Percentiles rank a stretch among this genome's conserved stretches.
Conservation (phyloP, 331 rosid species). For the Prunus yedoensis region DNA sequence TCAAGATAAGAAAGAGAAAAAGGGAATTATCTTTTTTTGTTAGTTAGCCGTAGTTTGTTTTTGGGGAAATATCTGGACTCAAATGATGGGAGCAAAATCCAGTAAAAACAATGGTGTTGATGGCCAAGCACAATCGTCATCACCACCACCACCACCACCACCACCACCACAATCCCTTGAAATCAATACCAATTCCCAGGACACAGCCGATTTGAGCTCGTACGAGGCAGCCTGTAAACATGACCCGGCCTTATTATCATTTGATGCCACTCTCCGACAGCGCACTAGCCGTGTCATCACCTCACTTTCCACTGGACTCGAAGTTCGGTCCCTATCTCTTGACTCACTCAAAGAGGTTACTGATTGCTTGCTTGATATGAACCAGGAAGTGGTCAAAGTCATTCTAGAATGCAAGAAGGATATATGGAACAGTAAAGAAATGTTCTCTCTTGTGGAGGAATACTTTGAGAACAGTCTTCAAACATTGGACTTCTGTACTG, state of each 20-base stretch:
- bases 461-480: conserved; percentile 70
- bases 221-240: conserved; percentile 69
- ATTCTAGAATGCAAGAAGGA: conserved; percentile 67
- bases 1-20: not conserved
- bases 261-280: conserved; percentile 60
- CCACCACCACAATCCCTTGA: conserved; percentile 15
- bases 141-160: not conserved
- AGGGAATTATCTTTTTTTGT: not conserved
- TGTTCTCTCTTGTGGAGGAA: conserved; percentile 59
- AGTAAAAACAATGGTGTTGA: conserved; percentile 45
- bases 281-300: conserved; percentile 63
- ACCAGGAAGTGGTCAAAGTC: conserved; percentile 68
- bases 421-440: conserved; percentile 60
- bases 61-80: not conserved
- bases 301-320: conserved; percentile 60
- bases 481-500: conserved; percentile 66
- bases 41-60: not conserved
- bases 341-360: conserved; percentile 70
- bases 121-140: conserved; percentile 23
- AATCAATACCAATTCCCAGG: conserved; percentile 41
- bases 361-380: conserved; percentile 66
- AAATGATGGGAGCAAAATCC: conserved; percentile 65
- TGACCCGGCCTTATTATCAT: conserved; percentile 59
- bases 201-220: conserved; percentile 56
- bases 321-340: conserved; percentile 56